A percentile compares a stretch with the other conserved stretches of the same genome.
These are phyloP conservation scores for Russula compacta DNA, from an alignment of 768 basidiomycete genomes.

Conservation along the genomic window DNA sequence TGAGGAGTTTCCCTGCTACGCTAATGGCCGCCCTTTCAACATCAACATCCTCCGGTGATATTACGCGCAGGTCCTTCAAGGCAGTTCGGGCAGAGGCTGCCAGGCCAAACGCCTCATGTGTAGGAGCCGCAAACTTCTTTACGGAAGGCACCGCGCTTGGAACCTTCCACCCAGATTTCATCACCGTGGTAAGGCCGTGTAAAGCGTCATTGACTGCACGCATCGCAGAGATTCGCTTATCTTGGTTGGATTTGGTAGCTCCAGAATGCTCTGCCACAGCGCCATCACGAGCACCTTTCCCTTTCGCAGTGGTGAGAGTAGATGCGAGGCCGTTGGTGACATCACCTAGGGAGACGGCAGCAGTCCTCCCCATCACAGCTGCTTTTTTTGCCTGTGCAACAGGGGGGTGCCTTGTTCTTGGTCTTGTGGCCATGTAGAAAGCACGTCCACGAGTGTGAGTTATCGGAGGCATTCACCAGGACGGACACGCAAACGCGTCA, in stretches of 20 bases:
- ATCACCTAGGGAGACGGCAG: conserved; percentile 16
- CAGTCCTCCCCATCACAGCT: background rate
- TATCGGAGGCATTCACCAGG: background rate
- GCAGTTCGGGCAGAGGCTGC: conserved; percentile 36
- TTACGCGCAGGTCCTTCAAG: conserved; percentile 37
- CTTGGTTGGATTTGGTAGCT: background rate
- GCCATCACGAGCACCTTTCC: conserved; percentile 5
- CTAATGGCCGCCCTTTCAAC: conserved; percentile 68
- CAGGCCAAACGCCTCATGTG: conserved; percentile 27
- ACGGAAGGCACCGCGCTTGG: conserved; percentile 24
- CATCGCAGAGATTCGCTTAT: conserved; percentile 37
- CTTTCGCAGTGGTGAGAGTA: conserved; percentile 23
- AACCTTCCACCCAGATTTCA: conserved; percentile 55
- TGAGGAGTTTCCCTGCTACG: conserved; percentile 55
- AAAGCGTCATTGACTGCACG: conserved; percentile 52
- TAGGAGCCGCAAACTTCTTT: conserved; percentile 23
- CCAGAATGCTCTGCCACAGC: background rate
- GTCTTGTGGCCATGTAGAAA: conserved; percentile 5
- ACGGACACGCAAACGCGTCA: background rate
- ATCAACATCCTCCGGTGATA: conserved; percentile 43
- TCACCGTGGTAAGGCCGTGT: conserved; percentile 42
- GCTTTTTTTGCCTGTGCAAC: background rate
- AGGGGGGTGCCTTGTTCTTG: background rate
- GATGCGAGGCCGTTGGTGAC: conserved; percentile 23
- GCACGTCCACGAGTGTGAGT: too few species aligned